Conservation (phyloP, 306 rosid species). For the Elaeagnus macrophylla region DNA sequence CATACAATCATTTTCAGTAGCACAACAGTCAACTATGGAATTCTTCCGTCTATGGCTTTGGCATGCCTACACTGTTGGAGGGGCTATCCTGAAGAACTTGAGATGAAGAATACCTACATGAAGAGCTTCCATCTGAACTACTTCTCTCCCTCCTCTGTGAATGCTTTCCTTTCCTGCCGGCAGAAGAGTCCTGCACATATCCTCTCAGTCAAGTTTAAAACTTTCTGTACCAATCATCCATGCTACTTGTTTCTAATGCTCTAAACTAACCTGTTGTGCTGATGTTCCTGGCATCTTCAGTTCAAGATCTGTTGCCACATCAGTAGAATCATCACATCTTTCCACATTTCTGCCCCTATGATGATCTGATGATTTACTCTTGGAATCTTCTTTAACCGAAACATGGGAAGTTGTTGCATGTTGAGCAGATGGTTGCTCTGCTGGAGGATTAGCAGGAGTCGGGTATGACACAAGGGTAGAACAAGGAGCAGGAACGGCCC, state of each 20-base stretch:
- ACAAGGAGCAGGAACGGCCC: conserved; percentile 32
- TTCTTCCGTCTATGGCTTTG: too few species aligned
- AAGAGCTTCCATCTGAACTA: conserved; percentile 43
- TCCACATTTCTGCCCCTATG: conserved; percentile 29
- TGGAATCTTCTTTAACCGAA: conserved; percentile 43
- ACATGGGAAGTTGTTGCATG: conserved; percentile 39
- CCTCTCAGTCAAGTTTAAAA: background rate
- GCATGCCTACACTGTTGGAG: conserved; percentile 34
- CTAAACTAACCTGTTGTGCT: conserved; percentile 55
- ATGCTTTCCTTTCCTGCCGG: conserved; percentile 33
- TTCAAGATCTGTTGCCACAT: conserved; percentile 60
- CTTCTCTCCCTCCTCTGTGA: conserved; percentile 33
- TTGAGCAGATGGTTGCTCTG: conserved; percentile 54
- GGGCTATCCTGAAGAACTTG: conserved; percentile 66
- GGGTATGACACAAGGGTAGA: conserved; percentile 64
- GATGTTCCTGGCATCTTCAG: conserved; percentile 73
- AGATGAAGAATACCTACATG: conserved; percentile 62
- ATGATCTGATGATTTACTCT: conserved; percentile 42
- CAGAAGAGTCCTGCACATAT: conserved; percentile 47
- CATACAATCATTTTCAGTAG: too few species aligned
- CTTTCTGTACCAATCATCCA: background rate
- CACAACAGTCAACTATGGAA: too few species aligned
- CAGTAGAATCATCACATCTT: conserved; percentile 39
- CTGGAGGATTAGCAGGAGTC: conserved; percentile 49
- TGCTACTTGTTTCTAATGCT: background rate